A percentile compares a stretch with the other conserved stretches of the same genome.
Conservation (phyloP, 192 early-diverging fungal genomes). For the Backusella australiensis region DNA sequence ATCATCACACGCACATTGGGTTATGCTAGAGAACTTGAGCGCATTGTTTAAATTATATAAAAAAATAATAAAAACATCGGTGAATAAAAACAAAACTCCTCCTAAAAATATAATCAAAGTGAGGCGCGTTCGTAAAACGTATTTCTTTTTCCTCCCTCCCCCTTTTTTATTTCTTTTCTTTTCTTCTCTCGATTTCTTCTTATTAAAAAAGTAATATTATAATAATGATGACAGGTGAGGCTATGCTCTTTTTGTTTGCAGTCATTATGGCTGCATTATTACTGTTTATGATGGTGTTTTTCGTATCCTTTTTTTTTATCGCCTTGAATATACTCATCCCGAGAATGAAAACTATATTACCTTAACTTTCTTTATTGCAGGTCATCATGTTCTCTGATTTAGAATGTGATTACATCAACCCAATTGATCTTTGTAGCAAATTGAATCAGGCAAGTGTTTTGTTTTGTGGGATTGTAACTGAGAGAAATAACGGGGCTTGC, state of each 20-base stretch:
- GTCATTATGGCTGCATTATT: constrained; percentile 89
- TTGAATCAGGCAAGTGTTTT: constrained; percentile 76
- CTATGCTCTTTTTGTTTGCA: constrained; percentile 86
- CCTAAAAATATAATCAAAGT: background rate
- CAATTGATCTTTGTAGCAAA: constrained; percentile 96
- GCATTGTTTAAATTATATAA: constrained; percentile 74
- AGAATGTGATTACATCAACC: constrained; percentile 99
- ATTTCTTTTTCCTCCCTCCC: background rate
- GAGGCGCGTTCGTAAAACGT: background rate
- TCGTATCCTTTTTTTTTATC: constrained; percentile 60
- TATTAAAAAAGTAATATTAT: background rate
- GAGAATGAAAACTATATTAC: background rate
- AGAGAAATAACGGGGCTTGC: background rate
- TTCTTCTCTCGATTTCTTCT: background rate
- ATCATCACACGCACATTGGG: constrained; percentile 83
- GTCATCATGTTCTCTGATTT: constrained; percentile 61
- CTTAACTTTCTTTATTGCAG: constrained; percentile 10
- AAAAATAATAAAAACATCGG: background rate
- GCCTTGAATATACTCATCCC: background rate
- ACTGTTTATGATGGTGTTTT: constrained; percentile 95
- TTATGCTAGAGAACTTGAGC: constrained; percentile 95
- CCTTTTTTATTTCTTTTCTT: background rate
- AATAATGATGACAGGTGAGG: constrained; percentile 55
- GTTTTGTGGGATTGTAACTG: background rate
- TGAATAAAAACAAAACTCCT: background rate